Conservation (phyloP, 192 early-diverging fungal genomes). For the Irineochytrium annulatum region DNA sequence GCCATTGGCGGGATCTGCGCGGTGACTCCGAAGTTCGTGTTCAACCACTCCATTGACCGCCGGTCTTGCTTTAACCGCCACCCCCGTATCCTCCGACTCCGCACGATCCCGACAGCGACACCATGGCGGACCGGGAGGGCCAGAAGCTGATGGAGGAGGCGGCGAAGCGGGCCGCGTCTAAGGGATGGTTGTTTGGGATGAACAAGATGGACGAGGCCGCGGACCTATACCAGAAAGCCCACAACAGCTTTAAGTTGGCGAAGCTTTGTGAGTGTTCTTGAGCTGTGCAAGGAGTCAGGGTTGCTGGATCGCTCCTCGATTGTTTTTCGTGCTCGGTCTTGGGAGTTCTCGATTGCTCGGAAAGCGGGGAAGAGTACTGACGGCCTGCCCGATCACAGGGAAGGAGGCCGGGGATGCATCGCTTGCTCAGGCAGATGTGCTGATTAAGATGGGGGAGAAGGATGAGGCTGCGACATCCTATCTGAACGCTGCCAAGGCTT, state of each 20-base stretch:
- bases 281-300: not conserved
- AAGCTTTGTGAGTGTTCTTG: constrained; percentile 70
- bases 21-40: too few relatives aligned
- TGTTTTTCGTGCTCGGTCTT: not conserved
- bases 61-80: too few relatives aligned
- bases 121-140: constrained; percentile 17
- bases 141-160: constrained; percentile 33
- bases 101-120: too few relatives aligned
- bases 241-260: constrained; percentile 87
- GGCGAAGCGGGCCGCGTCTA: constrained; percentile 43
- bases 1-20: too few relatives aligned
- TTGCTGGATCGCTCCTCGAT: not conserved
- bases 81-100: too few relatives aligned
- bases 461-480: constrained; percentile 84
- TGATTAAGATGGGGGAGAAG: constrained; percentile 67
- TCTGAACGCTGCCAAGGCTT: constrained; percentile 85
- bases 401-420: constrained; percentile 94
- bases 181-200: constrained; percentile 37
- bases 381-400: constrained; percentile 43
- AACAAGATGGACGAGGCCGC: constrained; percentile 94
- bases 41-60: too few relatives aligned
- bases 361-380: not conserved
- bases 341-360: not conserved
- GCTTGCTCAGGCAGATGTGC: constrained; percentile 75
- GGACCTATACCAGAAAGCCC: constrained; percentile 88